These are phyloP conservation scores for Colletotrichum simmondsii DNA, from an alignment of 2,329 filamentous ascomycete species.

Conservation along the genomic window DNA sequence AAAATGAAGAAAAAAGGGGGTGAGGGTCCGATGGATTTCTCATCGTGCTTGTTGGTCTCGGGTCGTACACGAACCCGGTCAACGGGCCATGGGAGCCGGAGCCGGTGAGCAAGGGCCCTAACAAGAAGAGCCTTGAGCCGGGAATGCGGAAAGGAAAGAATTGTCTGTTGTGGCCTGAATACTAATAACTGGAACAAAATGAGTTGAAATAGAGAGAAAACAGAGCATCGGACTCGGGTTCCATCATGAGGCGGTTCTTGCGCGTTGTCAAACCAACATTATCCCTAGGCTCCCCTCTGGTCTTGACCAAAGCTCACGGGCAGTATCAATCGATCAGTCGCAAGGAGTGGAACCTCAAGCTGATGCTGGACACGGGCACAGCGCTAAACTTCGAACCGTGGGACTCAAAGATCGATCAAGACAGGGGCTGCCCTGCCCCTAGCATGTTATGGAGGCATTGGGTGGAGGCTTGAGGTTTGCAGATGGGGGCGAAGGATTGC, in stretches of 20 bases:
- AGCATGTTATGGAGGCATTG: constrained; percentile 11
- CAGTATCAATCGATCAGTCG: constrained; percentile 1
- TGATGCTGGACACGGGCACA: constrained; percentile 8
- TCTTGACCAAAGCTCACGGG: not conserved
- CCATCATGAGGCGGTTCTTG: constrained; percentile 15
- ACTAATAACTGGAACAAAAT: not conserved
- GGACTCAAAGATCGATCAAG: constrained; percentile 28
- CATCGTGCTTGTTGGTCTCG: constrained; percentile 18
- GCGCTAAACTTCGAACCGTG: constrained; percentile 26
- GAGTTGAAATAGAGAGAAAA: not conserved
- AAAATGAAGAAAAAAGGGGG: not conserved
- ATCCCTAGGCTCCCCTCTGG: not conserved
- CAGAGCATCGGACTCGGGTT: not conserved
- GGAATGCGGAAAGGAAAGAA: not conserved
- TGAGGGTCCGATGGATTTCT: not conserved
- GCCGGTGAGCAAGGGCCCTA: constrained; percentile 12
- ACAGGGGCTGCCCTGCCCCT: constrained; percentile 6
- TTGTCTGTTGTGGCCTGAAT: not conserved
- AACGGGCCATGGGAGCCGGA: constrained; percentile 25
- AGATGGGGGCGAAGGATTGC: constrained; percentile 17
- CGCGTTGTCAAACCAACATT: constrained; percentile 12
- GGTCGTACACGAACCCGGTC: constrained; percentile 21
- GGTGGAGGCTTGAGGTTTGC: constrained; percentile 4
- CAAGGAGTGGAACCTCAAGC: not conserved
- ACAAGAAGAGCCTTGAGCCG: not conserved